Base-by-base conservation (phyloP, 768 basidiomycete species). In the Dacryopinax spathularia region DNA sequence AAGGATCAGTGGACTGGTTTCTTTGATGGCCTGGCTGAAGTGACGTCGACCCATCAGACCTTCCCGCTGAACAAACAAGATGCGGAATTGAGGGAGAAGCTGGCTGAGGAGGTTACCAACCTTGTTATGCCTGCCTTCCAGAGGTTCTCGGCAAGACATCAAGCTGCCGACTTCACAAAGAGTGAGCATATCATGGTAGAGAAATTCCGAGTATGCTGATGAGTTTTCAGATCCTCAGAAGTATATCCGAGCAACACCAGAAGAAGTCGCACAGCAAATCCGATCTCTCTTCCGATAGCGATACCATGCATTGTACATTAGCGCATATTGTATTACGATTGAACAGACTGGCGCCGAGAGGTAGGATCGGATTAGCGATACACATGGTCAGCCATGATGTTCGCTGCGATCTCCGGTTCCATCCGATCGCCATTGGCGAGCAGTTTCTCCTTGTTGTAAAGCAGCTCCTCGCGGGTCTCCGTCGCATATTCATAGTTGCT, bases 391-490 rank as follows among this genome's bases (percentile, higher is more conserved):
- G 75, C 68, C 63, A 75, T 73, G 48, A 78, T 67, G 75, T 98
- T 97, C 48, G 96, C 94, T 63, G 94, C 94, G 70, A 99, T 91
- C 77, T 98, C 96, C 29, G 94, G 91, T 75, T 99, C 96, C 63
- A 92, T 91, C 69, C 90, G 79, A 77, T 98, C 96, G 62, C 96
- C 95, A 70, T 95, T 97, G 27, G 91, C 86, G 33, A 99, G 82
- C 62, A 99, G 82, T 75, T 97, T 98, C 81, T 98, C 96, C 75
- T 99, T 99, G 81, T 98, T 98, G 78, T 99, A 99, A 36, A 98
- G 80, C 62, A 98, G 84, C 74, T 99, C 96, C 75, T 99, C 96
- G 64, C 96, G 87, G 10, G 92, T 97, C 78, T 99, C 96, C 33
- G 91, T 95, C 1, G 94, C 89, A 80, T 85, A 98, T 73, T 98